Evolutionary conservation across 805 yeast species (phyloP).

Genomic region (Cyberlindnera suaveolens): DNA sequence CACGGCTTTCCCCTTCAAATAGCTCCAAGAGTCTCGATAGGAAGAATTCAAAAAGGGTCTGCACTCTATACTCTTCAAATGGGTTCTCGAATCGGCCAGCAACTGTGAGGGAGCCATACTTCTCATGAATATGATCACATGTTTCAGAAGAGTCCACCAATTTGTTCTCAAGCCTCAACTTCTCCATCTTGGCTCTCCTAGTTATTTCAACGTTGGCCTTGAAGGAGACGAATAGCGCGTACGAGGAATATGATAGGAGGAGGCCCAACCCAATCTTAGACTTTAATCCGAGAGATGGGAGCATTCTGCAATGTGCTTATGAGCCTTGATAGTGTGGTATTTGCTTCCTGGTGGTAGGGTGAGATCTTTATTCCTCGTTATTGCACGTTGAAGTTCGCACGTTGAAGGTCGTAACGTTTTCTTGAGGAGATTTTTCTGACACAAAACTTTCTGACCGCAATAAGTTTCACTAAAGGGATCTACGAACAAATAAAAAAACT

Average conservation of each 20-base stretch:
- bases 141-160: not conserved
- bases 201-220: slow-evolving; percentile 50
- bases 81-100: slow-evolving; percentile 87
- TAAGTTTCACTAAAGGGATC: too few relatives aligned
- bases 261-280: slow-evolving; percentile 24
- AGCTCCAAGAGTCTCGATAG: slow-evolving; percentile 67
- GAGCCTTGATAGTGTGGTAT: too few relatives aligned
- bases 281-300: slow-evolving; percentile 14
- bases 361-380: too few relatives aligned
- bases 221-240: slow-evolving; percentile 55
- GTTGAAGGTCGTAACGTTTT: too few relatives aligned
- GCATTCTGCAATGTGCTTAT: slow-evolving; percentile 1
- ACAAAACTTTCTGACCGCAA: too few relatives aligned
- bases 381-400: too few relatives aligned
- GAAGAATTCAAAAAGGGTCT: slow-evolving; percentile 81
- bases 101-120: slow-evolving; percentile 44
- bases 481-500: not conserved
- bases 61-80: slow-evolving; percentile 83
- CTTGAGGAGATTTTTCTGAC: too few relatives aligned
- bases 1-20: slow-evolving; percentile 52
- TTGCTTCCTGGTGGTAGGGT: too few relatives aligned
- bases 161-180: slow-evolving; percentile 5
- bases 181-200: slow-evolving; percentile 30
- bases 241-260: slow-evolving; percentile 51
- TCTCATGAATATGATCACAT: slow-evolving; percentile 11